These are phyloP conservation scores for Erysimum cheiranthoides DNA, from an alignment of 345 rosid genomes.

Conservation along the genomic window DNA sequence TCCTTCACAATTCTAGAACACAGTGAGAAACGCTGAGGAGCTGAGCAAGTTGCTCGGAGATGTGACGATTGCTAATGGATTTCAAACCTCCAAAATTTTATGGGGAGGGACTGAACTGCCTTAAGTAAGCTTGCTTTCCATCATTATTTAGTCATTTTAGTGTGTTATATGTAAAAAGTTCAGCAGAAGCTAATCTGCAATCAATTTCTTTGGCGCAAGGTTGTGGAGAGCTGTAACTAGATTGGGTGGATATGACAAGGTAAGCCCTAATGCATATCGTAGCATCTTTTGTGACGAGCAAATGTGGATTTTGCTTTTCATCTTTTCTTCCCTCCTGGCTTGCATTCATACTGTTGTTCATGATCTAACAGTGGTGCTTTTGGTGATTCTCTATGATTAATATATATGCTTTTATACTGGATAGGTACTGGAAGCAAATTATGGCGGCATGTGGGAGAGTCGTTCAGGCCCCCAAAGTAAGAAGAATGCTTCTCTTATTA, in stretches of 20 bases:
- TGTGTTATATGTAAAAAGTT: slow-evolving; percentile 20
- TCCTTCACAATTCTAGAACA: not conserved
- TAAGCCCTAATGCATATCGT: slow-evolving; percentile 37
- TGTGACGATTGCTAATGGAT: too few relatives aligned
- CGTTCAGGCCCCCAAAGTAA: slow-evolving; percentile 97
- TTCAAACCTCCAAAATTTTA: slow-evolving; percentile 92
- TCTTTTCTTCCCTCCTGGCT: not conserved
- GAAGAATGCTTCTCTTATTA: slow-evolving; percentile 43
- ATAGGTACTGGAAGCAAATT: slow-evolving; percentile 83
- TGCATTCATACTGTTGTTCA: slow-evolving; percentile 8
- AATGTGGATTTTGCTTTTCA: slow-evolving; percentile 1
- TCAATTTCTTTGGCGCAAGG: slow-evolving; percentile 48
- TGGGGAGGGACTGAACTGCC: slow-evolving; percentile 83
- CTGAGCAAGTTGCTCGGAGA: too few relatives aligned
- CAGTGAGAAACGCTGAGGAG: too few relatives aligned
- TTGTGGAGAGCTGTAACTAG: slow-evolving; percentile 87
- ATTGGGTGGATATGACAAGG: slow-evolving; percentile 95
- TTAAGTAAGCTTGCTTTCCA: slow-evolving; percentile 62
- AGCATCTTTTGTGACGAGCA: slow-evolving; percentile 20
- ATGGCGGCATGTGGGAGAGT: slow-evolving; percentile 97
- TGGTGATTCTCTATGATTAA: not conserved
- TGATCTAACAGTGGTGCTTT: slow-evolving; percentile 3
- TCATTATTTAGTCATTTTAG: slow-evolving; percentile 13
- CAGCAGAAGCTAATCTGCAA: slow-evolving; percentile 32
- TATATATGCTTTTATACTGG: slow-evolving; percentile 35